Conservation (phyloP, 2,329 filamentous ascomycete genomes). For the Fusarium sp. region DNA sequence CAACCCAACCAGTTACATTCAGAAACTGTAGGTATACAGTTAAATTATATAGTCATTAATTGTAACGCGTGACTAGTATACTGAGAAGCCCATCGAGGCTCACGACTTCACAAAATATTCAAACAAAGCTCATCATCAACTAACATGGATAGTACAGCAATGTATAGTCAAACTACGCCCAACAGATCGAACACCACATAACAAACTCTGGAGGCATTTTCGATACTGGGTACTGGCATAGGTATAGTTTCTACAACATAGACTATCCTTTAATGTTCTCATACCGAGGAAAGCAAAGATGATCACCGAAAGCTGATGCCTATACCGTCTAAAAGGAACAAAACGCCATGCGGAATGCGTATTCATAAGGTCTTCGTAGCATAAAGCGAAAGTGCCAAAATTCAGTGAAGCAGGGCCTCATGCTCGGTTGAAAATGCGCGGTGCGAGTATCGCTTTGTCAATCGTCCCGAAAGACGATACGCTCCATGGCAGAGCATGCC, state of each 20-base stretch:
- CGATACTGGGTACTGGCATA: background rate
- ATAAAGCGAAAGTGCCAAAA: background rate
- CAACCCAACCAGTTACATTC: background rate
- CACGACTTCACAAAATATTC: background rate
- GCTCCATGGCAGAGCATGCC: slow-evolving; percentile 83
- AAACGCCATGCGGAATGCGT: slow-evolving; percentile 2
- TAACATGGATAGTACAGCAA: background rate
- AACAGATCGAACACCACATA: background rate
- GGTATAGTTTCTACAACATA: background rate
- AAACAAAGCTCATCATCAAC: background rate
- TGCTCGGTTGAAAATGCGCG: slow-evolving; percentile 43
- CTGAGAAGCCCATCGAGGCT: background rate
- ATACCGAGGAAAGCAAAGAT: background rate
- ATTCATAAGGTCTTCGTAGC: background rate
- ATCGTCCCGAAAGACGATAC: slow-evolving; percentile 62
- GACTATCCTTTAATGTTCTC: background rate
- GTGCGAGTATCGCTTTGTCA: slow-evolving; percentile 52
- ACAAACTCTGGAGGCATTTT: background rate
- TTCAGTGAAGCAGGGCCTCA: slow-evolving; percentile 46
- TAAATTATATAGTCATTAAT: background rate
- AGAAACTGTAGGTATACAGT: background rate
- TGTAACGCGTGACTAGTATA: background rate
- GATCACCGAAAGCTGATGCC: background rate
- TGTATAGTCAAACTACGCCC: background rate
- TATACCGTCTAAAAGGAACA: background rate